Base-by-base conservation (phyloP, 306 rosid species). In the Gastrolobium villosum region DNA sequence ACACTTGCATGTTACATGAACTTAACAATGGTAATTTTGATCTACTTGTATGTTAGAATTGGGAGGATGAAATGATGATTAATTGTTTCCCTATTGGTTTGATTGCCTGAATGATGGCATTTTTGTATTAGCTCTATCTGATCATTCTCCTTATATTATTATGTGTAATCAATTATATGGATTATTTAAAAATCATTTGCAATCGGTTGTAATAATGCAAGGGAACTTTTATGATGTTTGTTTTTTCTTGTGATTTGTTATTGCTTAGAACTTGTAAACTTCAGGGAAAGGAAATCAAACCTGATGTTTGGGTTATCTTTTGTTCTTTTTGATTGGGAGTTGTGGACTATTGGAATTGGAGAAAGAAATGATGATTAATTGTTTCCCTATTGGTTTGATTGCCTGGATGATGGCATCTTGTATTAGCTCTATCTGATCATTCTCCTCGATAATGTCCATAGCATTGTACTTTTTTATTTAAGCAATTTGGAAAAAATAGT, bases 341-440 rank as follows among this genome's bases (percentile, higher is more conserved):
- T 32, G 13, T 49, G 4, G 4, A 3, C 39, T 37, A 37, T 44
- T 2, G 3, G 11, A 45, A 5, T 9, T 64, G 54, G 88, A 66
- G 87, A 79, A 79, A 73, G 85, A 79, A 72, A 72, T 84, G 92
- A 86, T 65, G 83, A 81, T 48, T 15, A 14, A 10, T 28, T 66
- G 52, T 66, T 85, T 86, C 83, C 92, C 87, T 89, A 82, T 89
- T 86, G 89, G 87, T 84, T 84, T 89, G 89, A 84, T 76, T 35
- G 89, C 87, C 83, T 34, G 14, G 10, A 88, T 84, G 88, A 79
- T 82, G 88, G 88, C 82, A 37, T 44, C 54, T 57, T 57, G 88
- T 88, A 83, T 86, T 79, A 86, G 90, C 86, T 83, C 89, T 81
- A 83, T 71, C 86, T 85, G 91, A 87, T 85, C 79, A 28, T 80